phyloP scores from a whole-genome alignment of 1,284 basidiomycete genomes.

The Ustilago trichophora region DNA sequence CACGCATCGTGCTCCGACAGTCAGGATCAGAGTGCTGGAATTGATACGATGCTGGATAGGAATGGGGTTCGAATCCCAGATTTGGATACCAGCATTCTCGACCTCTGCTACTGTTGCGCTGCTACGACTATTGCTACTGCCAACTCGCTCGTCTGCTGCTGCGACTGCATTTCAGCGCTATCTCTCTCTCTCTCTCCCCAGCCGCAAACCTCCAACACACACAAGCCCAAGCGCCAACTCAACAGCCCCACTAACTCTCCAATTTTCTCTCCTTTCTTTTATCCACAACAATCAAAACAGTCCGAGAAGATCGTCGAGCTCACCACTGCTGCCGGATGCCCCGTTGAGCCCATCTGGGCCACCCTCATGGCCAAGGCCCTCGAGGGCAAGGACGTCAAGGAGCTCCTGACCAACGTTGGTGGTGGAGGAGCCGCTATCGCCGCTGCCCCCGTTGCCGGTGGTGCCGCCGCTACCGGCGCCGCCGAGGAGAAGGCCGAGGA shows the following conservation, averaged over 20 bases:
- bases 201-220: background rate
- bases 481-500: constrained; percentile 84
- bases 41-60: no score
- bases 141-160: no score
- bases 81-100: no score
- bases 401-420: constrained; percentile 89
- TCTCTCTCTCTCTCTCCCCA: no score
- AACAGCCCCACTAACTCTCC: background rate
- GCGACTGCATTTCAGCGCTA: no score
- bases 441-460: constrained; percentile 71
- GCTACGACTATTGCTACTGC: no score
- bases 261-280: background rate
- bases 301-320: constrained; percentile 88
- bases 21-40: no score
- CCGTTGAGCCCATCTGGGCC: constrained; percentile 97
- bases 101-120: no score
- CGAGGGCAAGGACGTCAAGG: constrained; percentile 97
- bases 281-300: constrained; percentile 68
- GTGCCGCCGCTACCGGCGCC: constrained; percentile 73
- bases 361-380: constrained; percentile 94
- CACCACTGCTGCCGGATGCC: constrained; percentile 82
- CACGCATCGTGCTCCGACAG: no score
- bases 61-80: no score
- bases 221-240: no score
- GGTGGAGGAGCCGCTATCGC: constrained; percentile 74